Evolutionary conservation across 441 rosid genomes (phyloP).

Genomic region (Codiaeum variegatum): DNA sequence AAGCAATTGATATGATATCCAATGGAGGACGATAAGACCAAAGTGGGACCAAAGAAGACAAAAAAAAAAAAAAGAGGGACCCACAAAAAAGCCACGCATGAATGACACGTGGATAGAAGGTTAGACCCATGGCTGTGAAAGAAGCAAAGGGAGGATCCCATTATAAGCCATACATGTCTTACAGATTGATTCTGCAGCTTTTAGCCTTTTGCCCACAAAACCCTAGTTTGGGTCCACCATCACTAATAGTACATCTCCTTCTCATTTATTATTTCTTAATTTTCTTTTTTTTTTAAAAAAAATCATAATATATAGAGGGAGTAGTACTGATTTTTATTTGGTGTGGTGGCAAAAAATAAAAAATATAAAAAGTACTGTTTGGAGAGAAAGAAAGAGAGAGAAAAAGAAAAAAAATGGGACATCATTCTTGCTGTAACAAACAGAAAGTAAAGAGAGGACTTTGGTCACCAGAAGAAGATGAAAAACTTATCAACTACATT

Average conservation of each 20-base stretch:
- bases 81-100: conserved; percentile 38
- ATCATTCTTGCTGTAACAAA: conserved; percentile 96
- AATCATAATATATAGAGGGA: background rate
- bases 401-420: conserved; percentile 64
- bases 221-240: conserved; percentile 42
- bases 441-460: conserved; percentile 97
- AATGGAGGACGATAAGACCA: conserved; percentile 18
- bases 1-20: background rate
- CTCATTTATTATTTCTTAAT: conserved; percentile 23
- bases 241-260: conserved; percentile 26
- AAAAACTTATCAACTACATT: conserved; percentile 89
- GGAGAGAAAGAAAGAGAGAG: conserved; percentile 14
- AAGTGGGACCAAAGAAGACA: conserved; percentile 22
- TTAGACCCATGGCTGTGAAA: background rate
- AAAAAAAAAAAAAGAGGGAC: conserved; percentile 14
- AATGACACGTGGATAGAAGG: conserved; percentile 31
- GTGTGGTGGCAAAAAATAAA: too few species aligned
- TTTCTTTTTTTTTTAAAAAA: background rate
- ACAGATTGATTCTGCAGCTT: conserved; percentile 46
- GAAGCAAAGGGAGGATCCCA: conserved; percentile 31
- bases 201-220: conserved; percentile 44
- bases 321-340: too few species aligned
- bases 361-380: too few species aligned
- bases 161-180: conserved; percentile 54
- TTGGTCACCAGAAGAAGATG: conserved; percentile 98